Evolutionary conservation across 768 basidiomycete genomes (phyloP).

Genomic region (Nevesoporus exiguus): DNA sequence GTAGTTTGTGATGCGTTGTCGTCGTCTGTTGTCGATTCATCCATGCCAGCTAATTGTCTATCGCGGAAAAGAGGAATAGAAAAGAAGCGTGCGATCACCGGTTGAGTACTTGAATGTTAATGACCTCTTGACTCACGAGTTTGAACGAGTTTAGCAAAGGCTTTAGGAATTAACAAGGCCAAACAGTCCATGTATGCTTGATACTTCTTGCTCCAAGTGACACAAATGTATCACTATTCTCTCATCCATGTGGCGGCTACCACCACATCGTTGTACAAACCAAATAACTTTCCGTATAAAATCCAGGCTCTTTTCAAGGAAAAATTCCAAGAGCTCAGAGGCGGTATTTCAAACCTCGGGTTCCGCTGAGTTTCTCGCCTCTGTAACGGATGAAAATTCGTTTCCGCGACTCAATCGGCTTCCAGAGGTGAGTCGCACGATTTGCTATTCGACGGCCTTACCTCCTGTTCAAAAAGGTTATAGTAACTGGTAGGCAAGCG

Average conservation of each 20-base stretch:
- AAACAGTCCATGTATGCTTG: slow-evolving; percentile 5
- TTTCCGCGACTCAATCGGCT: slow-evolving; percentile 18
- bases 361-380: slow-evolving; percentile 29
- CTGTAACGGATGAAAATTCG: slow-evolving; percentile 17
- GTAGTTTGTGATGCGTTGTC: slow-evolving; percentile 80
- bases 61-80: slow-evolving; percentile 6
- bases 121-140: too few relatives aligned
- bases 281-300: background rate
- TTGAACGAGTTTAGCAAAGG: slow-evolving; percentile 20
- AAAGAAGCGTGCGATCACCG: background rate
- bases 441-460: background rate
- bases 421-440: slow-evolving; percentile 27
- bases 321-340: slow-evolving; percentile 11
- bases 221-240: too few relatives aligned
- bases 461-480: slow-evolving; percentile 13
- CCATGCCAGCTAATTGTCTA: slow-evolving; percentile 25
- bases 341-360: slow-evolving; percentile 21
- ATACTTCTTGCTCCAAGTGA: background rate
- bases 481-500: slow-evolving; percentile 26
- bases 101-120: too few relatives aligned
- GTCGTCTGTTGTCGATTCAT: slow-evolving; percentile 50
- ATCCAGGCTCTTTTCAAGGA: background rate
- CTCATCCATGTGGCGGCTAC: slow-evolving; percentile 14
- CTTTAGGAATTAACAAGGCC: slow-evolving; percentile 24
- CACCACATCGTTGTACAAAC: background rate